phyloP scores from a whole-genome alignment of 257 asterid species.

The Datura wrightii region DNA sequence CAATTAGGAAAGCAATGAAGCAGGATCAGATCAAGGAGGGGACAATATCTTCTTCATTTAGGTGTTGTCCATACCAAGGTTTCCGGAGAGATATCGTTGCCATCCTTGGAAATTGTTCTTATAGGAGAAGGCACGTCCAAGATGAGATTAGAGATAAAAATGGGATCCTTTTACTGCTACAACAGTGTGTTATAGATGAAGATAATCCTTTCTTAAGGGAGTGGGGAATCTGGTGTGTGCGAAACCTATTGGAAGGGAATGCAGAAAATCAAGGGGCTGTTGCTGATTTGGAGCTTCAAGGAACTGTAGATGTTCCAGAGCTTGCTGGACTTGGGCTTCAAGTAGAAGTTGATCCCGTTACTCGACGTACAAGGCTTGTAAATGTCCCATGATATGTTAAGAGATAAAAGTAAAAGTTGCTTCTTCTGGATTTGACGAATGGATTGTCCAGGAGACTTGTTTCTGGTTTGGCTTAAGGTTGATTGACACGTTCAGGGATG shows the following conservation, averaged over 20 bases:
- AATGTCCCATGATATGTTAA: slow-evolving; percentile 40
- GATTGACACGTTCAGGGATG: not conserved
- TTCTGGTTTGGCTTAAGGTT: not conserved
- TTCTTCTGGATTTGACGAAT: not conserved
- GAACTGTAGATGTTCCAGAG: slow-evolving; percentile 73
- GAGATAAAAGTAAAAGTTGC: not conserved
- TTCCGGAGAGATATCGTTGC: slow-evolving; percentile 80
- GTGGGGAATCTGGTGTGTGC: slow-evolving; percentile 85
- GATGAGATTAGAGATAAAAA: slow-evolving; percentile 67
- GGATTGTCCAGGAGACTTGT: slow-evolving; percentile 17
- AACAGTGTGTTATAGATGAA: slow-evolving; percentile 79
- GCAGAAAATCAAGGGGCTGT: slow-evolving; percentile 63
- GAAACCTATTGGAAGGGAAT: slow-evolving; percentile 80
- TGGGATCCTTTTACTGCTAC: slow-evolving; percentile 71
- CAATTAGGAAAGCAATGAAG: slow-evolving; percentile 56
- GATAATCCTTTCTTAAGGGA: slow-evolving; percentile 92
- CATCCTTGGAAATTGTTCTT: slow-evolving; percentile 76
- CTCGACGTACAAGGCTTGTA: slow-evolving; percentile 79
- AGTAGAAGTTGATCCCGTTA: slow-evolving; percentile 77
- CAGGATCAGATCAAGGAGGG: slow-evolving; percentile 38
- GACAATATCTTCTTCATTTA: slow-evolving; percentile 36
- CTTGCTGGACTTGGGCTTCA: slow-evolving; percentile 64
- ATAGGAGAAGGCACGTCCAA: slow-evolving; percentile 62
- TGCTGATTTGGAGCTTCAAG: slow-evolving; percentile 68
- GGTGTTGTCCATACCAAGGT: slow-evolving; percentile 77